A percentile compares a stretch with the other conserved stretches of the same genome.
phyloP scores from a whole-genome alignment of 768 basidiomycete species.

The Podaxis rugospora region DNA sequence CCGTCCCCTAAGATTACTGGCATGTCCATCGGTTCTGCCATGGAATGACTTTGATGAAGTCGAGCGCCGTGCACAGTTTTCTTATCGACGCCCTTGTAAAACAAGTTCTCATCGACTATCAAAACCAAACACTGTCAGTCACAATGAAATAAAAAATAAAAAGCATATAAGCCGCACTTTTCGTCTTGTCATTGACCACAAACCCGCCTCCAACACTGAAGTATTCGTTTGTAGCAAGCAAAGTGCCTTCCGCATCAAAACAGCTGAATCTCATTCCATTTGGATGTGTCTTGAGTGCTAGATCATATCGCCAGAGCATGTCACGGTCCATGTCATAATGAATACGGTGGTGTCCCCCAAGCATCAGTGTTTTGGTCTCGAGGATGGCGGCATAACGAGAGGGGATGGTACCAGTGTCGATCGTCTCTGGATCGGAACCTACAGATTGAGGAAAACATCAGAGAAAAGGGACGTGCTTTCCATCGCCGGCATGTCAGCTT shows the following conservation, averaged over 20 bases:
- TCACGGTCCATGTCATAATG: conserved; percentile 85
- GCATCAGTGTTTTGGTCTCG: conserved; percentile 56
- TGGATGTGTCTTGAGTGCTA: conserved; percentile 83
- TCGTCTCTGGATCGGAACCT: conserved; percentile 90
- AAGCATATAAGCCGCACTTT: conserved; percentile 41
- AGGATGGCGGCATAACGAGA: conserved; percentile 71
- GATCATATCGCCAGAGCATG: conserved; percentile 90
- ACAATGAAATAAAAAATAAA: not conserved
- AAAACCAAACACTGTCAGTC: conserved; percentile 3
- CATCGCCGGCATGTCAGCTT: not conserved
- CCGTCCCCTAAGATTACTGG: conserved; percentile 7
- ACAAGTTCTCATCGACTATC: conserved; percentile 86
- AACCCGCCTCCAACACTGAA: conserved; percentile 94
- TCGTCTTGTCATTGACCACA: conserved; percentile 92
- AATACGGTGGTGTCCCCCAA: conserved; percentile 75
- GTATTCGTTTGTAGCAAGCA: conserved; percentile 93
- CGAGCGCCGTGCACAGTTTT: conserved; percentile 74
- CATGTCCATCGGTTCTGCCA: conserved; percentile 30
- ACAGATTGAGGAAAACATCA: not conserved
- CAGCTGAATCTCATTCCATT: conserved; percentile 94
- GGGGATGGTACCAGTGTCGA: conserved; percentile 82
- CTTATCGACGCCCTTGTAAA: conserved; percentile 91
- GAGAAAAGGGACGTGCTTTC: conserved; percentile 10
- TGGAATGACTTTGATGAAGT: conserved; percentile 57
- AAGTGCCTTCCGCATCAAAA: conserved; percentile 74